A percentile compares a stretch with the other conserved stretches of the same genome.
Evolutionary conservation across 345 rosid species (phyloP).

Genomic region (Eucalyptus viminalis): DNA sequence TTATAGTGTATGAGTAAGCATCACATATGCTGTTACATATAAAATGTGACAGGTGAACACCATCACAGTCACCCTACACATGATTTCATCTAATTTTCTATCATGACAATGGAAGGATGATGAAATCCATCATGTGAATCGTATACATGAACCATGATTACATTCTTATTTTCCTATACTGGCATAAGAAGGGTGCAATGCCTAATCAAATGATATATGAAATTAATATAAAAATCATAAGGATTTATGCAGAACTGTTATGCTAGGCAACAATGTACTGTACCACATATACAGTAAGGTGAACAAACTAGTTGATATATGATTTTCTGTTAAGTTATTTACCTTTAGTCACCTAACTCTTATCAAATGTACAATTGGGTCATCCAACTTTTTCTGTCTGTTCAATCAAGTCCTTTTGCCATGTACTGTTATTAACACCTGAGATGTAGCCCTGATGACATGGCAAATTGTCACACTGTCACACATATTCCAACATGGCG

Average conservation of each 20-base stretch:
- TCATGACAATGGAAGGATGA: not conserved
- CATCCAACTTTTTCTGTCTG: not conserved
- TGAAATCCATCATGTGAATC: not conserved
- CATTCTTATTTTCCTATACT: not conserved
- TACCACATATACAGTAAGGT: not conserved
- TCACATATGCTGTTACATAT: not conserved
- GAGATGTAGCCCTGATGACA: not conserved
- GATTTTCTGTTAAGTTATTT: not conserved
- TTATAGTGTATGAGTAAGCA: not conserved
- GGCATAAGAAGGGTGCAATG: not conserved
- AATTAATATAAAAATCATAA: not conserved
- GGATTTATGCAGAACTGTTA: not conserved
- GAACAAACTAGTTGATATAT: not conserved
- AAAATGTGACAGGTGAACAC: not conserved
- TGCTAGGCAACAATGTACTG: not conserved
- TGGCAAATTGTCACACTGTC: not conserved
- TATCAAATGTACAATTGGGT: not conserved
- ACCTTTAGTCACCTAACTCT: not conserved
- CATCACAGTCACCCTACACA: not conserved
- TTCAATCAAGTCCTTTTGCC: not conserved
- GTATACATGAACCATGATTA: not conserved
- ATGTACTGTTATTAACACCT: not conserved
- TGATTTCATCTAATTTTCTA: not conserved
- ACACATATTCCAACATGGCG: not conserved
- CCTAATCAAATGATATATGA: not conserved